A percentile compares a stretch with the other conserved stretches of the same genome.
These are phyloP conservation scores for Pseudogymnoascus destructans DNA, from an alignment of 2,329 filamentous ascomycete genomes.

Conservation along the genomic window DNA sequence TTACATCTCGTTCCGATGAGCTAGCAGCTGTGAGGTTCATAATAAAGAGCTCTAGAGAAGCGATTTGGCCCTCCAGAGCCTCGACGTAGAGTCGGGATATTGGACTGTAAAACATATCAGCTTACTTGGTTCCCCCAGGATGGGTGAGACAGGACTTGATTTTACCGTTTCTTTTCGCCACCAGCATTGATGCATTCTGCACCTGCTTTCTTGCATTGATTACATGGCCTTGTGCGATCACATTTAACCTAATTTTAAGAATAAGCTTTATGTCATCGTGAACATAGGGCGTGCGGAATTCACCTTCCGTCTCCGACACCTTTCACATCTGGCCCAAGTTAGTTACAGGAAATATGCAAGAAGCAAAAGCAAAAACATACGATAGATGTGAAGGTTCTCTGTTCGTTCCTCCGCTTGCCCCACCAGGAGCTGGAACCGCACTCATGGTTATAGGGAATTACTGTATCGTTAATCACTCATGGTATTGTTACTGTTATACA, in stretches of 20 bases:
- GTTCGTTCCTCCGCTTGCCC: slow-evolving; percentile 4
- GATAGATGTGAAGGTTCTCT: slow-evolving; percentile 7
- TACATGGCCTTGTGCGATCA: slow-evolving; percentile 37
- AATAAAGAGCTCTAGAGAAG: slow-evolving; percentile 34
- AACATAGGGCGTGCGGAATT: slow-evolving; percentile 3
- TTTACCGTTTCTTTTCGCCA: slow-evolving; percentile 32
- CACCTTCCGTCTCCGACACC: slow-evolving; percentile 34
- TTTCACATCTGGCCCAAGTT: slow-evolving; percentile 28
- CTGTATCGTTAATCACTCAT: not conserved
- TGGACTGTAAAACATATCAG: slow-evolving; percentile 25
- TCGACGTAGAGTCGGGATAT: slow-evolving; percentile 35
- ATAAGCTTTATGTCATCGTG: slow-evolving; percentile 9
- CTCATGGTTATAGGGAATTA: not conserved
- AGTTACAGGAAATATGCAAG: not conserved
- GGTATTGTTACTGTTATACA: not conserved
- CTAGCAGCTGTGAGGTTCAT: slow-evolving; percentile 32
- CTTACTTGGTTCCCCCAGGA: not conserved
- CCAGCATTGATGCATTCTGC: slow-evolving; percentile 30
- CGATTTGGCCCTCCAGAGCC: slow-evolving; percentile 35
- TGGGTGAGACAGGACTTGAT: not conserved
- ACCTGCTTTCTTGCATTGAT: slow-evolving; percentile 33
- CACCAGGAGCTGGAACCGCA: not conserved
- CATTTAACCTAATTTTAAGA: slow-evolving; percentile 37
- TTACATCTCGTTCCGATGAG: slow-evolving; percentile 29
- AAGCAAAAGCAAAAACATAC: not conserved